Conservation (phyloP, 1,139 yeast genomes). For the Citeromyces siamensis region DNA sequence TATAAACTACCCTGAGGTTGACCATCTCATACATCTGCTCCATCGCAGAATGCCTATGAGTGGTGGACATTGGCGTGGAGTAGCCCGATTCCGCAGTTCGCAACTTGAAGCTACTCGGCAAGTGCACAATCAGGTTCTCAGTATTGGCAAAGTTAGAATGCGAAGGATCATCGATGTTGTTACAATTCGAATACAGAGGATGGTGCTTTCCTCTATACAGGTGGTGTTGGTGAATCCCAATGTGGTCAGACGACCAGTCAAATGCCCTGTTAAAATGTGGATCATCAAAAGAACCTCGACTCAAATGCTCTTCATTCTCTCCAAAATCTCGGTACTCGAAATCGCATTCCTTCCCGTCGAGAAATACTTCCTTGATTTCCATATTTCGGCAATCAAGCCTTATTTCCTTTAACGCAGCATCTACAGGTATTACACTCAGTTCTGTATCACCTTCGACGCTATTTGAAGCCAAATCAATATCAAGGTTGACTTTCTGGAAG, state of each 20-base stretch:
- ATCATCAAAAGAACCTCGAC: slow-evolving; percentile 9
- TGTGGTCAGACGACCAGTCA: slow-evolving; percentile 29
- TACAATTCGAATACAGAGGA: slow-evolving; percentile 46
- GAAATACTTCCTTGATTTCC: slow-evolving; percentile 44
- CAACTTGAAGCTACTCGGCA: slow-evolving; percentile 63
- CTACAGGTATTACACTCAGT: slow-evolving; percentile 63
- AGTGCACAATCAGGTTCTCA: slow-evolving; percentile 53
- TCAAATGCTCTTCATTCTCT: slow-evolving; percentile 20
- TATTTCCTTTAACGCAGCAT: slow-evolving; percentile 42
- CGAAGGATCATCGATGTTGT: slow-evolving; percentile 56
- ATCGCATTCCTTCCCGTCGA: slow-evolving; percentile 44
- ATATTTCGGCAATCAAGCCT: slow-evolving; percentile 78
- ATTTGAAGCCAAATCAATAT: slow-evolving; percentile 47
- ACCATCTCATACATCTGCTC: slow-evolving; percentile 57
- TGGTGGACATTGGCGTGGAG: slow-evolving; percentile 26
- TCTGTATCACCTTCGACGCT: slow-evolving; percentile 68
- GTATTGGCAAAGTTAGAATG: slow-evolving; percentile 41
- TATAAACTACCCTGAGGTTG: slow-evolving; percentile 57
- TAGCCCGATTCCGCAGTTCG: slow-evolving; percentile 31
- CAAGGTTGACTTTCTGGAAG: slow-evolving; percentile 58
- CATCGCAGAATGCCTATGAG: slow-evolving; percentile 11
- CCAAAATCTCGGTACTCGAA: slow-evolving; percentile 37
- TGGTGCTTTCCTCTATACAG: slow-evolving; percentile 50
- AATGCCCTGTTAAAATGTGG: slow-evolving; percentile 25
- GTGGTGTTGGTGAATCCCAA: slow-evolving; percentile 49